Evolutionary conservation across 2,329 filamentous ascomycete species (phyloP).

Genomic region (Fusarium piperis): DNA sequence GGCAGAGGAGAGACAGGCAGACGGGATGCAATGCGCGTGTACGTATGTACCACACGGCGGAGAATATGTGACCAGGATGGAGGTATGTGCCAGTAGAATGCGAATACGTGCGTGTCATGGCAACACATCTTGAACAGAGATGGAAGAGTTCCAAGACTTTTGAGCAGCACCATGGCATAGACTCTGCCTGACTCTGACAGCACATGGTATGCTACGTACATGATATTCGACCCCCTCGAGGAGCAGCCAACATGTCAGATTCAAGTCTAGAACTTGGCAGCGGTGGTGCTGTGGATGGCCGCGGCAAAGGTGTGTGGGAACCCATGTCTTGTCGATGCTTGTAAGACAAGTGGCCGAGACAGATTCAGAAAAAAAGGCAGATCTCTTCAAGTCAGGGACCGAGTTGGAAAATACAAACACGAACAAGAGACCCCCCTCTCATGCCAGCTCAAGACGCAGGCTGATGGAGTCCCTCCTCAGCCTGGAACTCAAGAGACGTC

Average conservation of each 20-base stretch:
- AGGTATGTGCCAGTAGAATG: slow-evolving; percentile 10
- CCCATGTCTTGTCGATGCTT: not conserved
- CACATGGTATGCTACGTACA: not conserved
- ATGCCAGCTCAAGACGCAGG: not conserved
- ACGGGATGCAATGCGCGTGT: not conserved
- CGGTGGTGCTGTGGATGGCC: not conserved
- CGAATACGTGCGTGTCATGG: slow-evolving; percentile 22
- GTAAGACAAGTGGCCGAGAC: not conserved
- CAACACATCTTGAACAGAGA: not conserved
- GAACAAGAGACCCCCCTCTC: not conserved
- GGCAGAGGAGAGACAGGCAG: slow-evolving; percentile 7
- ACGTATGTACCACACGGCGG: slow-evolving; percentile 4
- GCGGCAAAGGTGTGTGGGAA: not conserved
- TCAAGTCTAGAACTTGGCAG: not conserved
- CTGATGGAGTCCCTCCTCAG: not conserved
- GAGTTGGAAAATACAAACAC: not conserved
- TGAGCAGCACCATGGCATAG: not conserved
- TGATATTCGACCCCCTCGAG: not conserved
- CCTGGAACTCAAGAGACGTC: not conserved
- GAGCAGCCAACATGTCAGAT: not conserved
- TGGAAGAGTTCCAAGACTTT: not conserved
- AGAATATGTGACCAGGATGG: slow-evolving; percentile 3
- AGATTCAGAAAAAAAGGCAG: not conserved
- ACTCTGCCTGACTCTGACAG: not conserved
- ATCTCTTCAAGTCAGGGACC: not conserved